Evolutionary conservation across 2,329 filamentous ascomycete species (phyloP).

Genomic region (Fusarium newnesense): DNA sequence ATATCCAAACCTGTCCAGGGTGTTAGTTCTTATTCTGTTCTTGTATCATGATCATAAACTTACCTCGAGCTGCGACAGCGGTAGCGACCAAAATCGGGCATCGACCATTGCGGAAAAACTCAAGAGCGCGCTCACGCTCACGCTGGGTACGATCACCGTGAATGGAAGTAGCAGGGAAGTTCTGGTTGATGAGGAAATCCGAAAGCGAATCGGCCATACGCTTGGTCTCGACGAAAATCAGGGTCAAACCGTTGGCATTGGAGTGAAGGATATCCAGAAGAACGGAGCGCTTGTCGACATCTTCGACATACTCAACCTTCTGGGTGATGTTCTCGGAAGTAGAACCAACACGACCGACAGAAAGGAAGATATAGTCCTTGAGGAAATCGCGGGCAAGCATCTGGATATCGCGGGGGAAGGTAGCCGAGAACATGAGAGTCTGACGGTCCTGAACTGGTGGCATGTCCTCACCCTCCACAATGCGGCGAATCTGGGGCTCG

Average conservation of each 20-base stretch:
- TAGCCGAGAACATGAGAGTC: conserved; percentile 99
- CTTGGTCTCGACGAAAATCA: conserved; percentile 99
- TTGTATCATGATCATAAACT: not conserved
- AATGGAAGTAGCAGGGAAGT: conserved; percentile 97
- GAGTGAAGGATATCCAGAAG: conserved; percentile 97
- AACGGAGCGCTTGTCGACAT: conserved; percentile 96
- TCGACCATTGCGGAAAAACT: conserved; percentile 95
- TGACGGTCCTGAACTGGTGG: conserved; percentile 84
- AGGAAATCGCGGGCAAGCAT: conserved; percentile 99
- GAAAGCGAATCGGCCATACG: conserved; percentile 98
- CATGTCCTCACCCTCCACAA: conserved; percentile 99
- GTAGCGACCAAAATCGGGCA: conserved; percentile 98
- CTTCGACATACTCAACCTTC: conserved; percentile 98
- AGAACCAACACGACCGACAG: conserved; percentile 96
- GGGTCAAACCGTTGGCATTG: conserved; percentile 85
- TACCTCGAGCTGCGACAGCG: conserved; percentile 81
- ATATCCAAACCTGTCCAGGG: conserved; percentile 77
- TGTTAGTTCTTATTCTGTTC: not conserved
- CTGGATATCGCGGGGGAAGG: conserved; percentile 98
- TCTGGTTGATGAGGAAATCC: conserved; percentile 98
- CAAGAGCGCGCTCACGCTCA: conserved; percentile 96
- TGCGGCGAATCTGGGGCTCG: conserved; percentile 98
- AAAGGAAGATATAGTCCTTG: conserved; percentile 99
- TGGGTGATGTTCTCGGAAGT: conserved; percentile 99
- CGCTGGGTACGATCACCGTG: conserved; percentile 98